phyloP scores from a whole-genome alignment of 208 protist genomes.

The Leishmania lainsoni region DNA sequence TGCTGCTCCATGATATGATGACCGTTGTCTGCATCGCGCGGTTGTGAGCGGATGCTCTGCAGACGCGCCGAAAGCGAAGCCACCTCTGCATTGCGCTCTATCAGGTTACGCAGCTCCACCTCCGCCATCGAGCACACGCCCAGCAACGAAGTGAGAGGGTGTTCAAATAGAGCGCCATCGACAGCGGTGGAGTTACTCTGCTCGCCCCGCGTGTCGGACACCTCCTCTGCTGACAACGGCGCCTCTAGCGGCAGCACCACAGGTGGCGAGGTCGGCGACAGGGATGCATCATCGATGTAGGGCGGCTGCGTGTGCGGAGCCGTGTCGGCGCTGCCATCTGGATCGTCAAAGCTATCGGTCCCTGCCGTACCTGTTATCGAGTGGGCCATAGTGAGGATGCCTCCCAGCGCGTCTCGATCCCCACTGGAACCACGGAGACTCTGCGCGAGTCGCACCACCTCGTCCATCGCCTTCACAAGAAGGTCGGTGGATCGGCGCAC shows the following conservation, averaged over 20 bases:
- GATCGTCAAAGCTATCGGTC: conserved; percentile 4
- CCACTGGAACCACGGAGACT: conserved; percentile 3
- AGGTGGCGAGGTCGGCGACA: conserved; percentile 9
- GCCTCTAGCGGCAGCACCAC: background rate
- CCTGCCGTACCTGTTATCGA: conserved; percentile 13
- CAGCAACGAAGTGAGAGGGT: conserved; percentile 24
- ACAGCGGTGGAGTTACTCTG: background rate
- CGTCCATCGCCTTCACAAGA: conserved; percentile 32
- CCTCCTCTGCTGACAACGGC: background rate
- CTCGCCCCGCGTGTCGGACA: background rate
- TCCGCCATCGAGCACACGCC: conserved; percentile 27
- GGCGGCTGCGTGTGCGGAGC: conserved; percentile 2
- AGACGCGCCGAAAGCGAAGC: conserved; percentile 30
- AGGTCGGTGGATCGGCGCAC: conserved; percentile 23
- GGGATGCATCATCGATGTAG: background rate
- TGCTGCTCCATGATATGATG: background rate
- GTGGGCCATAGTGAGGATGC: conserved; percentile 14
- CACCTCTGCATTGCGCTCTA: conserved; percentile 15
- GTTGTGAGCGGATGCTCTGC: conserved; percentile 10
- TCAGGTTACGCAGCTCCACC: conserved; percentile 25
- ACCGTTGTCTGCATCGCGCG: background rate
- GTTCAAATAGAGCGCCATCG: conserved; percentile 5
- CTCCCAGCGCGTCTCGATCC: conserved; percentile 18
- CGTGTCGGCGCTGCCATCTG: conserved; percentile 10
- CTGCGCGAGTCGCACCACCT: conserved; percentile 27